A percentile compares a stretch with the other conserved stretches of the same genome.
phyloP scores from a whole-genome alignment of 345 rosid genomes.

The Hypericum androsaemum region DNA sequence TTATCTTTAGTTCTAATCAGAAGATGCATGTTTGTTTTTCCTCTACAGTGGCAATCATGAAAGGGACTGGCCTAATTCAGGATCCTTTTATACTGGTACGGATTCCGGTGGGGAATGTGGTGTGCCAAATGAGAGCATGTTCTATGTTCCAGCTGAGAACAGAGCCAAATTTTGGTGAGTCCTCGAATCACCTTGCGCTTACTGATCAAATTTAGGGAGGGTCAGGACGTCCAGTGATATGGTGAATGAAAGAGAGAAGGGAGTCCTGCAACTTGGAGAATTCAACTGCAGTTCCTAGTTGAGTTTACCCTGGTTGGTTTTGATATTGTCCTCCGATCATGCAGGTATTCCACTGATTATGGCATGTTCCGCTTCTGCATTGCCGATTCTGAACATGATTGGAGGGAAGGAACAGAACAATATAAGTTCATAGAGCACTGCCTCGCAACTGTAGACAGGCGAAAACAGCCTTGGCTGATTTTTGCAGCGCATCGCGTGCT shows the following conservation, averaged over 20 bases:
- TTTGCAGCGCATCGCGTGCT: slow-evolving; percentile 70
- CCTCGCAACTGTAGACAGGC: slow-evolving; percentile 62
- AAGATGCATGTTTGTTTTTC: not conserved
- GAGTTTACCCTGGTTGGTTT: not conserved
- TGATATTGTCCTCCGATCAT: not conserved
- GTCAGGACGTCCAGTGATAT: not conserved
- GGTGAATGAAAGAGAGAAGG: not conserved
- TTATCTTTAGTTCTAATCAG: too few relatives aligned
- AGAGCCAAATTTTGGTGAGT: slow-evolving; percentile 16
- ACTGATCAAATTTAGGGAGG: not conserved
- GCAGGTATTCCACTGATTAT: slow-evolving; percentile 63
- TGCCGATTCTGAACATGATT: slow-evolving; percentile 75
- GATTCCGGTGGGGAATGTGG: slow-evolving; percentile 73
- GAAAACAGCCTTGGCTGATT: slow-evolving; percentile 77
- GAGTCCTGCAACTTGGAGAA: not conserved
- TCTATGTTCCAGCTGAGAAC: slow-evolving; percentile 56
- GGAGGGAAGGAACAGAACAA: slow-evolving; percentile 76
- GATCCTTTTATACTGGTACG: slow-evolving; percentile 30
- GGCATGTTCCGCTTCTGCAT: slow-evolving; percentile 79
- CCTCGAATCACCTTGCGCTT: not conserved
- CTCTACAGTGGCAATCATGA: slow-evolving; percentile 32
- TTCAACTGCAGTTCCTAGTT: not conserved
- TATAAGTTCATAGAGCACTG: slow-evolving; percentile 53
- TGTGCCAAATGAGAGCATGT: slow-evolving; percentile 59
- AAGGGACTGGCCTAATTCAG: slow-evolving; percentile 28